A percentile compares a stretch with the other conserved stretches of the same genome.
Evolutionary conservation across 768 basidiomycete species (phyloP).

Genomic region (Pleurotus ostreatus): DNA sequence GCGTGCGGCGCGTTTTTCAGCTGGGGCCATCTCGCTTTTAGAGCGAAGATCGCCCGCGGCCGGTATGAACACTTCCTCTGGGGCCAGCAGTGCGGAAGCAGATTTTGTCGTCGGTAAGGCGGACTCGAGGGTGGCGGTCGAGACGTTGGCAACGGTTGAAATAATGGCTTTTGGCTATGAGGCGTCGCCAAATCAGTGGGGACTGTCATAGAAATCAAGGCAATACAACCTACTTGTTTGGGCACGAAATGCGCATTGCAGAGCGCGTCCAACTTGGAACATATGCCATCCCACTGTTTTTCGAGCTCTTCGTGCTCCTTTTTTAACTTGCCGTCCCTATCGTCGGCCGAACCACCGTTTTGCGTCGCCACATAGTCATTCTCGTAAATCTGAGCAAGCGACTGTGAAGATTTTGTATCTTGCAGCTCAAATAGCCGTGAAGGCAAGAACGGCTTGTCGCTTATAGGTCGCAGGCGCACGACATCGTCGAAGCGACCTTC

Average conservation of each 20-base stretch:
- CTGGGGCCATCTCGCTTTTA: constrained; percentile 78
- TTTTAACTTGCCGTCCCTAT: constrained; percentile 82
- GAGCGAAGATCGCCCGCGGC: constrained; percentile 52
- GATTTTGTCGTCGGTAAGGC: constrained; percentile 84
- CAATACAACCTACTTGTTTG: constrained; percentile 63
- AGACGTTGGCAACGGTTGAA: constrained; percentile 75
- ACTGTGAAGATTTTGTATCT: constrained; percentile 83
- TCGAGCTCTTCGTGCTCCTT: constrained; percentile 90
- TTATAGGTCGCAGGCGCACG: constrained; percentile 70
- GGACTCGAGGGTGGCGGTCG: constrained; percentile 82
- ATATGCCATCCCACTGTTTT: constrained; percentile 79
- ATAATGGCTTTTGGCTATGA: constrained; percentile 84
- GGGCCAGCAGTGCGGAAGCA: constrained; percentile 77
- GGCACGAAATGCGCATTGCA: constrained; percentile 95
- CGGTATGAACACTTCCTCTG: constrained; percentile 84
- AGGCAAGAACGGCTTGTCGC: constrained; percentile 87
- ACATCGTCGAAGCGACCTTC: constrained; percentile 91
- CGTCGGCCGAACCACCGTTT: constrained; percentile 55
- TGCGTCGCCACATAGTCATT: constrained; percentile 79
- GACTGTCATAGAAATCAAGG: not conserved
- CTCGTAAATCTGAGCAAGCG: constrained; percentile 94
- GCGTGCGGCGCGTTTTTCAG: constrained; percentile 71
- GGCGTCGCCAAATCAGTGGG: not conserved
- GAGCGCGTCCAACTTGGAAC: constrained; percentile 85
- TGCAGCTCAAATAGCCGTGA: constrained; percentile 86